Conservation (phyloP, 2,329 filamentous ascomycete genomes). For the Cryphonectria carpinicola region DNA sequence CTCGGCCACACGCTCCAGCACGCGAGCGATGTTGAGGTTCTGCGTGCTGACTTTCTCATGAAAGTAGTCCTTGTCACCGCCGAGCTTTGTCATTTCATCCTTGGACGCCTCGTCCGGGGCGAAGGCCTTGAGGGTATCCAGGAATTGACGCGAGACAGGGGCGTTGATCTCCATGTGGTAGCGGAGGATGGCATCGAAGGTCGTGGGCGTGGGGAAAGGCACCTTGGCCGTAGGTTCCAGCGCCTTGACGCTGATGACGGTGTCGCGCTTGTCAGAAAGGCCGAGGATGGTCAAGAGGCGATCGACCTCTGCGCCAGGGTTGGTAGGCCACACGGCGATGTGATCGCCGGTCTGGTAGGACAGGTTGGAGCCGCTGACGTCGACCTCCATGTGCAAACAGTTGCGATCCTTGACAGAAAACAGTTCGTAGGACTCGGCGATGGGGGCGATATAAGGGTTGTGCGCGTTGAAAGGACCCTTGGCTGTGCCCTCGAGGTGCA, state of each 20-base stretch:
- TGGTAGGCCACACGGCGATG: constrained; percentile 96
- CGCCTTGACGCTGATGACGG: constrained; percentile 85
- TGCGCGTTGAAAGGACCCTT: constrained; percentile 95
- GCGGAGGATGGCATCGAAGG: constrained; percentile 88
- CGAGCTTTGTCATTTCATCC: constrained; percentile 85
- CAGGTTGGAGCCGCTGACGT: constrained; percentile 86
- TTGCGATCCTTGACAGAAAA: constrained; percentile 90
- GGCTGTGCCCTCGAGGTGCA: constrained; percentile 82
- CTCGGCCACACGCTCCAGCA: constrained; percentile 73
- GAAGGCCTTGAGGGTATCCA: constrained; percentile 85
- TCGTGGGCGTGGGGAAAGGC: constrained; percentile 95
- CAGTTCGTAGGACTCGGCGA: constrained; percentile 85
- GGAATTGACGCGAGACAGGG: constrained; percentile 93
- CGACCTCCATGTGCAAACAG: constrained; percentile 95
- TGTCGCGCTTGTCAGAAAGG: constrained; percentile 75
- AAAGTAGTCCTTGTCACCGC: constrained; percentile 95
- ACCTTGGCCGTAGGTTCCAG: constrained; percentile 96
- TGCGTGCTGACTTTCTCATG: constrained; percentile 79
- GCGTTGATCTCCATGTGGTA: constrained; percentile 98
- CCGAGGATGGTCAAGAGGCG: constrained; percentile 81
- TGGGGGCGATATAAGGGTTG: constrained; percentile 95
- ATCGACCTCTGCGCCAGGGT: constrained; percentile 89
- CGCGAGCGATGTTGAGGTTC: constrained; percentile 87
- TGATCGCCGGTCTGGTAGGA: constrained; percentile 97
- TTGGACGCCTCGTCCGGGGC: constrained; percentile 84